These are phyloP conservation scores for Saturnispora hagleri DNA, from an alignment of 805 yeast species.

Conservation along the genomic window DNA sequence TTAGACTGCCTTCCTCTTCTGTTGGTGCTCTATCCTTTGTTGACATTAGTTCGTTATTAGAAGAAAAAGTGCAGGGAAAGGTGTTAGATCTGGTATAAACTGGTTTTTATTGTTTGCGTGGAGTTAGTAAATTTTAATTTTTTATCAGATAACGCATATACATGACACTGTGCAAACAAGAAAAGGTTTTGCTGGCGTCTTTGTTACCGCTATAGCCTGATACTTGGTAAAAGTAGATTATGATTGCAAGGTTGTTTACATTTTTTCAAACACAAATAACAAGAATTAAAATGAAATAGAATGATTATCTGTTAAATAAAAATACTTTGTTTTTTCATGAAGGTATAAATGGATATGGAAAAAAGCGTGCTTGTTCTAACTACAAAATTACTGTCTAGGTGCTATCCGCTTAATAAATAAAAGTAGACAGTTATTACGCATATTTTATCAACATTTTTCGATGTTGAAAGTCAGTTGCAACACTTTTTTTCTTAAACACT, in stretches of 20 bases:
- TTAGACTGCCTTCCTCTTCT: conserved; percentile 28
- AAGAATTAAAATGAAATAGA: not conserved
- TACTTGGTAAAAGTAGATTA: not conserved
- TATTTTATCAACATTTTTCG: too few relatives aligned
- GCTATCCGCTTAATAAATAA: too few relatives aligned
- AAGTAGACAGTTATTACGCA: too few relatives aligned
- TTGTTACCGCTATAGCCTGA: not conserved
- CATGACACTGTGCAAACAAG: not conserved
- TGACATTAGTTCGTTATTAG: not conserved
- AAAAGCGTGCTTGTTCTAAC: too few relatives aligned
- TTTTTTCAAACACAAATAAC: not conserved
- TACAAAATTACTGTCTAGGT: too few relatives aligned
- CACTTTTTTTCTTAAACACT: too few relatives aligned
- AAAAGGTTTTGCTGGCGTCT: not conserved
- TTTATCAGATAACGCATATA: not conserved
- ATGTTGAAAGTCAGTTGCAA: too few relatives aligned
- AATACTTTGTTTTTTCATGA: too few relatives aligned
- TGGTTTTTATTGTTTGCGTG: not conserved
- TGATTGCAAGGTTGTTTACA: not conserved
- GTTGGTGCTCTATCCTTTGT: conserved; percentile 4
- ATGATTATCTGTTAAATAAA: not conserved
- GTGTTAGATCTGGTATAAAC: not conserved
- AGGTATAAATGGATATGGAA: too few relatives aligned
- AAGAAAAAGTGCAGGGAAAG: not conserved
- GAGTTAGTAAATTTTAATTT: not conserved